Conservation (phyloP, 2,329 filamentous ascomycete species). For the Penicillium sp. region DNA sequence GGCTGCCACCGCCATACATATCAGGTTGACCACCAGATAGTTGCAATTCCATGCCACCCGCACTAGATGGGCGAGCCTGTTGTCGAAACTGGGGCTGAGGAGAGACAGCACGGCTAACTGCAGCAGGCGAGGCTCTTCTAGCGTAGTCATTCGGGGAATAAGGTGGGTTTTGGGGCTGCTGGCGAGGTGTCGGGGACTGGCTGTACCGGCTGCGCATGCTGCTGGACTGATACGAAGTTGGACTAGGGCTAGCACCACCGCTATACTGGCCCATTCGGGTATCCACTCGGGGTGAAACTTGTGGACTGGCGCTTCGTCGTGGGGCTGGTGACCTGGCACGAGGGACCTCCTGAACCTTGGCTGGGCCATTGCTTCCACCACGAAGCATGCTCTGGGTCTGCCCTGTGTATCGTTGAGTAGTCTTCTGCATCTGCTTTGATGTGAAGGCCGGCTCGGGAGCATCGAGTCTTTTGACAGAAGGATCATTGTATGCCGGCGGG, state of each 20-base stretch:
- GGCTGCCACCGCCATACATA: slow-evolving; percentile 49
- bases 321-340: slow-evolving; percentile 64
- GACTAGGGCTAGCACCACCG: slow-evolving; percentile 43
- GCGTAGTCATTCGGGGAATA: slow-evolving; percentile 47
- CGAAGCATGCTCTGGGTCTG: slow-evolving; percentile 78
- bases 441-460: slow-evolving; percentile 91
- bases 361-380: slow-evolving; percentile 47
- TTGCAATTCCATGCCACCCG: slow-evolving; percentile 64
- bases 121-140: slow-evolving; percentile 38
- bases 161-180: slow-evolving; percentile 38
- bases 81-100: slow-evolving; percentile 53
- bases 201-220: slow-evolving; percentile 42
- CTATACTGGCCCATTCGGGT: slow-evolving; percentile 40
- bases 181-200: slow-evolving; percentile 38
- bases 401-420: slow-evolving; percentile 80
- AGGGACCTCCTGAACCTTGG: slow-evolving; percentile 46
- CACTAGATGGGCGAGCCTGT: slow-evolving; percentile 50
- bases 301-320: slow-evolving; percentile 46
- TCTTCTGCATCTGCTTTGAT: slow-evolving; percentile 90
- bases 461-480: slow-evolving; percentile 72
- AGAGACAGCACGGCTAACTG: slow-evolving; percentile 47
- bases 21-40: slow-evolving; percentile 57
- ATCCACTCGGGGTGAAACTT: slow-evolving; percentile 32
- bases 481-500: slow-evolving; percentile 78
- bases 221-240: slow-evolving; percentile 46